Evolutionary conservation across 768 basidiomycete genomes (phyloP).

Genomic region (Trametes elegans): DNA sequence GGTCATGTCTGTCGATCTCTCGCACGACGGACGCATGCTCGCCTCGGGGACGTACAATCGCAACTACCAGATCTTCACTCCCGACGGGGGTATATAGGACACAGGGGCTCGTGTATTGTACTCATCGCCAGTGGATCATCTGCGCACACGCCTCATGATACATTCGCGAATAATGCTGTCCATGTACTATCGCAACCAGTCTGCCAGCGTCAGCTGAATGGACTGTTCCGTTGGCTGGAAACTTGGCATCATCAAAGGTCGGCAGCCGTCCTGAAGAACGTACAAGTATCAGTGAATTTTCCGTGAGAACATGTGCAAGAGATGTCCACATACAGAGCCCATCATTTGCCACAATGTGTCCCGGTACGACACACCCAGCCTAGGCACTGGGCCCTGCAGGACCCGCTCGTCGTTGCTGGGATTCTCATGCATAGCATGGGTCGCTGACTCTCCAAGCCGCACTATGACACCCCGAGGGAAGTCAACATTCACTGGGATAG

Average conservation of each 20-base stretch:
- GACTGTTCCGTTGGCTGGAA: too few relatives aligned
- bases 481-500: too few relatives aligned
- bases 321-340: neutral
- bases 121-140: too few relatives aligned
- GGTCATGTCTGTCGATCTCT: constrained; percentile 96
- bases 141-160: neutral
- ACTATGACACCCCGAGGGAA: too few relatives aligned
- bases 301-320: neutral
- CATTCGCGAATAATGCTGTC: too few relatives aligned
- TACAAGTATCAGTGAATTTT: neutral
- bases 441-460: neutral
- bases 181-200: neutral
- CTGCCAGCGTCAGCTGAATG: neutral
- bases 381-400: neutral
- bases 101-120: neutral
- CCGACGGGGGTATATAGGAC: constrained; percentile 44
- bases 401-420: neutral
- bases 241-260: neutral
- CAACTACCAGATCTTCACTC: constrained; percentile 90
- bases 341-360: constrained; percentile 3
- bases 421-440: neutral
- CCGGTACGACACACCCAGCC: neutral
- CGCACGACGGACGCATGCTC: constrained; percentile 76
- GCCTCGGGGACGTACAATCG: constrained; percentile 92
- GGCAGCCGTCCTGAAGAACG: neutral